Conservation (phyloP, 495 filamentous ascomycete genomes). For the Melanomma pulvis-pyrius region DNA sequence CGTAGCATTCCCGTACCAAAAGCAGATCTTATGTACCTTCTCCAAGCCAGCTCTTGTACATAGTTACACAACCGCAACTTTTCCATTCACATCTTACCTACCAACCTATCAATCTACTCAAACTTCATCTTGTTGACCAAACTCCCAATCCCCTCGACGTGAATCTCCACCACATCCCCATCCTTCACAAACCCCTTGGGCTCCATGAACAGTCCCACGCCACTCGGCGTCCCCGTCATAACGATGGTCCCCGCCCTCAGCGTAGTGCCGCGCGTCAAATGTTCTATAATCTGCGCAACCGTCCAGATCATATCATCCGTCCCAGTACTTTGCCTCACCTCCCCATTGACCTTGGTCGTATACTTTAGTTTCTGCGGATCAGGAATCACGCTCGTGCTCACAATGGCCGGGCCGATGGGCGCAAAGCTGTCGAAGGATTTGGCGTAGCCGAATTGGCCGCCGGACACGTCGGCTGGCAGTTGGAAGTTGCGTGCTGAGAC, state of each 20-base stretch:
- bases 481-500: constrained; percentile 51
- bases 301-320: constrained; percentile 47
- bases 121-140: constrained; percentile 45
- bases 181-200: constrained; percentile 44
- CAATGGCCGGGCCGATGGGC: constrained; percentile 51
- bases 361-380: constrained; percentile 38
- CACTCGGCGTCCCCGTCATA: constrained; percentile 52
- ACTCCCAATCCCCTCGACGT: constrained; percentile 42
- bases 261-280: constrained; percentile 46
- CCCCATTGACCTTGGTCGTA: constrained; percentile 48
- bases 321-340: constrained; percentile 44
- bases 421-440: constrained; percentile 55
- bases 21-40: too few species aligned
- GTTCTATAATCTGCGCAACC: constrained; percentile 38
- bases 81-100: constrained; percentile 1
- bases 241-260: constrained; percentile 44
- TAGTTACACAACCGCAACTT: not conserved
- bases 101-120: constrained; percentile 21
- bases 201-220: constrained; percentile 46
- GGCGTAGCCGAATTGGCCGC: constrained; percentile 51
- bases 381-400: constrained; percentile 37
- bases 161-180: constrained; percentile 49
- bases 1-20: too few species aligned
- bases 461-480: constrained; percentile 42
- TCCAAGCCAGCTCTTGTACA: not conserved